Evolutionary conservation across 2,329 filamentous ascomycete species (phyloP), one percentile per base, ranked within the genome.

Genomic region (Elsinoe ampelina): DNA sequence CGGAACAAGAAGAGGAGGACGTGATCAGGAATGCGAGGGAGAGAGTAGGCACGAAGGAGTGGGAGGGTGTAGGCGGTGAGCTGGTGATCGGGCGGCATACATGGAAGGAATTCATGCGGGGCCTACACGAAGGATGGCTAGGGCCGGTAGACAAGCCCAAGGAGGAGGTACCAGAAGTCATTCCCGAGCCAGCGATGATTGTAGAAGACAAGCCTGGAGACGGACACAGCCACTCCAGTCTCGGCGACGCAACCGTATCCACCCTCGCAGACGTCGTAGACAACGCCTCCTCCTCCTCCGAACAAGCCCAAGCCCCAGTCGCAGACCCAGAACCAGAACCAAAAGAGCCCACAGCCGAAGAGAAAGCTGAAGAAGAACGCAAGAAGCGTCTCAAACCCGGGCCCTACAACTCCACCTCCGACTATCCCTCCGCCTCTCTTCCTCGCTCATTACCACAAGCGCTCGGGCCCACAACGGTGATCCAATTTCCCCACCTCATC

Each of bases 61-160:
- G 86, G 66, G 77, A 84, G 3, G 91, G 88, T 8, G 76, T 86
- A 19, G 80, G 80, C 61, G 93, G 93, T 43, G 92, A 97, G 68
- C 78, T 98, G 54, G 83, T 97, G 15, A 82, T 98, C 64, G 93
- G 93, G 11, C 78, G 92, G 57, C 87, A 96, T 68, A 85, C 92
- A 8, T 98, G 93, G 93, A 98, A 96, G 73, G 93, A 98, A 72
- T 98, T 97, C 70, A 76, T 97, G 20, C 80, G 91, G 58, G 93
- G 93, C 45, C 68, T 97, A 62, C 93, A 98, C 69, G 93, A 98
- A 72, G 93, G 93, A 57, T 98, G 93, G 92, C 75, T 98, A 20
- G 92, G 93, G 0, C 90, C 93, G 6, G 74, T 95, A 42, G 81
- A 86, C 58, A 72, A 82, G 57, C 86, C 86, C 1, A 62, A 65